A percentile compares a stretch with the other conserved stretches of the same genome.
These are phyloP conservation scores for Pleurotus ostreatus DNA, from an alignment of 768 basidiomycete genomes.

Conservation along the genomic window DNA sequence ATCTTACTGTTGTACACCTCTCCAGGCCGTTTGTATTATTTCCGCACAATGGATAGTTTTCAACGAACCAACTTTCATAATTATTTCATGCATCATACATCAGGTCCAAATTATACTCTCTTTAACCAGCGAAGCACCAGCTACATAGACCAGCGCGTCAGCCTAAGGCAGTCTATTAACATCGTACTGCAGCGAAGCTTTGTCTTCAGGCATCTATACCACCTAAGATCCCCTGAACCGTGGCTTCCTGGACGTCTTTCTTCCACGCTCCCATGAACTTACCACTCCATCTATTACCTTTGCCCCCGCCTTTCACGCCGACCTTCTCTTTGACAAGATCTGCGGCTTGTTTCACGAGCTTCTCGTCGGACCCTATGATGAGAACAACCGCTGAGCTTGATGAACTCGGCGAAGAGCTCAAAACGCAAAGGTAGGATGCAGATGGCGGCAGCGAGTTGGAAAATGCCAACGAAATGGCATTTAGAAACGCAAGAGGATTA, in stretches of 20 bases:
- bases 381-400: constrained; percentile 52
- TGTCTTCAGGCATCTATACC: background rate
- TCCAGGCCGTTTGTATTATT: too few species aligned
- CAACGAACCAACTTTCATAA: too few species aligned
- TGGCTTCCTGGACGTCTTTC: constrained; percentile 35
- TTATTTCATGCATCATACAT: too few species aligned
- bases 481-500: constrained; percentile 58
- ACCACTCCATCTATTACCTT: constrained; percentile 73
- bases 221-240: constrained; percentile 35
- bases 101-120: too few species aligned
- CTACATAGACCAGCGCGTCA: too few species aligned
- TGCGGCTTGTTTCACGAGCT: constrained; percentile 54
- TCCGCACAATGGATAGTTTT: too few species aligned
- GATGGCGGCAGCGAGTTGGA: constrained; percentile 19
- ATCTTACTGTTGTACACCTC: too few species aligned
- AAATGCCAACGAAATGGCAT: constrained; percentile 50
- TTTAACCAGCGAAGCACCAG: too few species aligned
- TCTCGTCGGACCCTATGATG: constrained; percentile 56
- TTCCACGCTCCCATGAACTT: constrained; percentile 67
- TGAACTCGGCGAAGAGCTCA: constrained; percentile 57
- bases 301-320: constrained; percentile 74
- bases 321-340: constrained; percentile 54
- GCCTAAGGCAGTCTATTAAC: too few species aligned
- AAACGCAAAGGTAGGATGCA: constrained; percentile 39
- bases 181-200: too few species aligned